Base-by-base conservation (phyloP, 208 protist species). In the Crithidia expoeki region DNA sequence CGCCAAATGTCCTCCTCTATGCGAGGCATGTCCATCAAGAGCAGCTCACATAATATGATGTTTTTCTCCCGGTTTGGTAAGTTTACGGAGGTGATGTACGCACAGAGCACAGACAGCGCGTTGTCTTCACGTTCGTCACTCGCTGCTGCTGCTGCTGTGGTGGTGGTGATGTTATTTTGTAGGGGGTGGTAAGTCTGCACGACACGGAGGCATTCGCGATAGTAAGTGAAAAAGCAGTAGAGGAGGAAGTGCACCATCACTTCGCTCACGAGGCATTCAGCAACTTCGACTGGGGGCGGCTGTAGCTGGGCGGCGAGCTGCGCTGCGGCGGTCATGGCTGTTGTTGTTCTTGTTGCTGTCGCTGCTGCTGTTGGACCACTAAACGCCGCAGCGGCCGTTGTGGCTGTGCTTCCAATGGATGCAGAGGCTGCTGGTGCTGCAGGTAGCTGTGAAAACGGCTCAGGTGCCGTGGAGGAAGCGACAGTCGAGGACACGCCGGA, bases 241-340 rank as follows among this genome's bases (percentile, higher is more conserved):
- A 75, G 66, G 21, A 81, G 30, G 42, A 81, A 72, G 66, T 77
- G 69, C 19, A 76, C 38, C 52, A 81, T 68, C 47, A 81, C 67
- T 56, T 81, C 76, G n/a, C 63, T 50, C n/a, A 81, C 59, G 0
- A 12, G 47, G 64, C 72, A 77, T 58, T 77, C 72, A 34, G 53
- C 47, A 36, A 77, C 72, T 50, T 77, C 72, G 6, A 72, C 64
- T 0, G 63, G 64, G 3, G 64, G 58, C 36, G 72, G 50, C 42
- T 17, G 30, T 47, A 72, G 28, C 9, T 42, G 63, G 11, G 72
- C 19, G 9, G 61, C 61, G n/a, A 57, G 28, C 28, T 33, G 61
- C 47, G 61, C 49, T 2, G 49, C 61, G 0, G 61, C 61, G 2
- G 61, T 19, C 30, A 51, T 32, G 14, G 65, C 65, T 6, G 44